A percentile compares a stretch with the other conserved stretches of the same genome.
Evolutionary conservation across 2,329 filamentous ascomycete species (phyloP).

Genomic region (Alternaria brassicicola): DNA sequence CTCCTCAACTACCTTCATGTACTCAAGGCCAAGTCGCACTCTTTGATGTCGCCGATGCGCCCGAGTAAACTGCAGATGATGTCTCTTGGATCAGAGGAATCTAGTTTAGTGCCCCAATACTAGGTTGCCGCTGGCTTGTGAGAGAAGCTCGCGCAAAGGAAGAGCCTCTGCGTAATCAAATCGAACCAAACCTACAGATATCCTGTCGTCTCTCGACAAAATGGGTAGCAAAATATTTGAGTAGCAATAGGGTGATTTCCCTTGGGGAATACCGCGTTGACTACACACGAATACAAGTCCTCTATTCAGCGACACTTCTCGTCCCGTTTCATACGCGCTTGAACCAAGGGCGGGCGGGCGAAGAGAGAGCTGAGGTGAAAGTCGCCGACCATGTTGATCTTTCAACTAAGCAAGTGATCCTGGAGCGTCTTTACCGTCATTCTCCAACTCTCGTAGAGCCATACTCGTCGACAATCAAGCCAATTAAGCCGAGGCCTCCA

Average conservation of each 20-base stretch:
- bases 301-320: background rate
- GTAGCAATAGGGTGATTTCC: background rate
- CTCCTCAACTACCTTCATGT: background rate
- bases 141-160: background rate
- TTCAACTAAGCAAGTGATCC: no score
- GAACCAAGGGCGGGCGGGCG: background rate
- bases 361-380: background rate
- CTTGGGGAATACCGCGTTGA: background rate
- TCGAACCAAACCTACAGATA: no score
- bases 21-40: background rate
- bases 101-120: fast-evolving
- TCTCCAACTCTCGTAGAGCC: no score
- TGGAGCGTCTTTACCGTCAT: no score
- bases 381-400: no score
- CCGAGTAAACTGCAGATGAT: background rate
- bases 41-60: background rate
- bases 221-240: no score
- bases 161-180: background rate
- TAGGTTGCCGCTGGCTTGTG: background rate
- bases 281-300: background rate
- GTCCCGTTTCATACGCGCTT: background rate
- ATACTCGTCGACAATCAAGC: no score
- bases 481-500: no score
- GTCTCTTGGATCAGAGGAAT: background rate
- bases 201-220: background rate